Conservation (phyloP, 2,329 filamentous ascomycete species). For the Capronia coronata region DNA sequence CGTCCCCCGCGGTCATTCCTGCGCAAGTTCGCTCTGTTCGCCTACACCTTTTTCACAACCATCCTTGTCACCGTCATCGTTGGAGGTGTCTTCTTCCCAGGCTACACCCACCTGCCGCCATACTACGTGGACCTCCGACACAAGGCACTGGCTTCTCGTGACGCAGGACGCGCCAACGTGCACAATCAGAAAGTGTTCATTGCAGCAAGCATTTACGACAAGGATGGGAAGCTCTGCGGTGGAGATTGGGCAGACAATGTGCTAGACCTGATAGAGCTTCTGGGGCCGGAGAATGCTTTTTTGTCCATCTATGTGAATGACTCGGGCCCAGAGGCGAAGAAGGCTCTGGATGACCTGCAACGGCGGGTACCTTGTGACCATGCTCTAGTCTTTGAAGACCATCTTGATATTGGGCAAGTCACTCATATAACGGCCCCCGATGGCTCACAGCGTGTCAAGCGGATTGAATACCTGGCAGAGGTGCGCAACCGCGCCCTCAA, state of each 20-base stretch:
- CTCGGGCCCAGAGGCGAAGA: slow-evolving; percentile 51
- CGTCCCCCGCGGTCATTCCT: slow-evolving; percentile 16
- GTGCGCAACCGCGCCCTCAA: slow-evolving; percentile 64
- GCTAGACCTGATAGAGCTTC: slow-evolving; percentile 55
- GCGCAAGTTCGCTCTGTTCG: slow-evolving; percentile 22
- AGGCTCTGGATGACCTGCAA: slow-evolving; percentile 51
- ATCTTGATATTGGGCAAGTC: slow-evolving; percentile 52
- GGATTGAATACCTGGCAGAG: slow-evolving; percentile 67
- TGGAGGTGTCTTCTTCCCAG: slow-evolving; percentile 47
- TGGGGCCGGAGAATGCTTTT: slow-evolving; percentile 63
- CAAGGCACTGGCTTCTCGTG: slow-evolving; percentile 30
- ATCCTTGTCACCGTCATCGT: slow-evolving; percentile 37
- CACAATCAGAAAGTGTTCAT: slow-evolving; percentile 65
- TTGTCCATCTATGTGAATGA: slow-evolving; percentile 70
- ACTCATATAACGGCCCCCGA: slow-evolving; percentile 57
- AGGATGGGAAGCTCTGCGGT: slow-evolving; percentile 52
- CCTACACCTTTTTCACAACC: slow-evolving; percentile 20
- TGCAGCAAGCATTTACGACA: slow-evolving; percentile 63
- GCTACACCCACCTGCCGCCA: slow-evolving; percentile 49
- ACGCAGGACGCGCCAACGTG: slow-evolving; percentile 44
- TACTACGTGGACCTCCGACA: slow-evolving; percentile 44
- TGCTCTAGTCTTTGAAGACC: slow-evolving; percentile 54
- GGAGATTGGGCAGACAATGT: slow-evolving; percentile 60
- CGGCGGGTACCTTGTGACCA: slow-evolving; percentile 45
- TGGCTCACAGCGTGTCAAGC: slow-evolving; percentile 58